Evolutionary conservation across 2,329 filamentous ascomycete species (phyloP).

Genomic region (Cytospora mali): DNA sequence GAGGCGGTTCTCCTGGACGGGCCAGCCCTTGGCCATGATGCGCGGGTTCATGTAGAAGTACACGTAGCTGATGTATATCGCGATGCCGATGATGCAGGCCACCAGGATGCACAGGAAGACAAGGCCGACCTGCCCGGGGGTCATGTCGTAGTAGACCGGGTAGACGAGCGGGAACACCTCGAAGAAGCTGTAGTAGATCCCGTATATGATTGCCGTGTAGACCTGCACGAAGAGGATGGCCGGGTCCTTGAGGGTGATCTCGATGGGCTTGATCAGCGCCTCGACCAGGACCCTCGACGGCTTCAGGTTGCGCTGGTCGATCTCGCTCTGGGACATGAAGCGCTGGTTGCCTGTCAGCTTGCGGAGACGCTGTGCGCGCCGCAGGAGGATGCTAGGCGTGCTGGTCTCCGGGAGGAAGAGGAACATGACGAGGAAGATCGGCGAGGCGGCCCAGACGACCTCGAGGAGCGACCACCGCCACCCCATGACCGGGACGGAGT

Average conservation of each 20-base stretch:
- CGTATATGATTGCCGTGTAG: slow-evolving; percentile 65
- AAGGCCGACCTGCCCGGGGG: slow-evolving; percentile 58
- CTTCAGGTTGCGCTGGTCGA: too few relatives aligned
- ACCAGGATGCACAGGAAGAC: slow-evolving; percentile 64
- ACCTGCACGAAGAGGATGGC: slow-evolving; percentile 64
- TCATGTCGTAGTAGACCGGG: slow-evolving; percentile 61
- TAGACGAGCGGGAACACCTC: slow-evolving; percentile 70
- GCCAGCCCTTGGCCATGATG: slow-evolving; percentile 51
- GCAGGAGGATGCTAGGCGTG: slow-evolving; percentile 60
- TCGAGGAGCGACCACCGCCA: slow-evolving; percentile 70
- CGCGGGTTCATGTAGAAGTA: slow-evolving; percentile 54
- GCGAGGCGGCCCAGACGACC: slow-evolving; percentile 62
- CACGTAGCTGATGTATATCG: slow-evolving; percentile 54
- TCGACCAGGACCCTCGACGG: too few relatives aligned
- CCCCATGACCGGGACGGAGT: slow-evolving; percentile 56
- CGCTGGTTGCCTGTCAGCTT: slow-evolving; percentile 63
- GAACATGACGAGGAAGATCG: slow-evolving; percentile 63
- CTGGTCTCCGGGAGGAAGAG: slow-evolving; percentile 67
- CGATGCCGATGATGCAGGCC: slow-evolving; percentile 56
- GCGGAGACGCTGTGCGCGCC: slow-evolving; percentile 62
- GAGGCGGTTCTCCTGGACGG: slow-evolving; percentile 56
- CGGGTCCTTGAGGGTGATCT: slow-evolving; percentile 63
- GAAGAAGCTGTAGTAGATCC: slow-evolving; percentile 65
- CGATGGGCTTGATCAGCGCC: too few relatives aligned
- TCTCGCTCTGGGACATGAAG: too few relatives aligned